A percentile compares a stretch with the other conserved stretches of the same genome.
phyloP scores from a whole-genome alignment of 805 yeast genomes.

The Priceomyces medius region DNA sequence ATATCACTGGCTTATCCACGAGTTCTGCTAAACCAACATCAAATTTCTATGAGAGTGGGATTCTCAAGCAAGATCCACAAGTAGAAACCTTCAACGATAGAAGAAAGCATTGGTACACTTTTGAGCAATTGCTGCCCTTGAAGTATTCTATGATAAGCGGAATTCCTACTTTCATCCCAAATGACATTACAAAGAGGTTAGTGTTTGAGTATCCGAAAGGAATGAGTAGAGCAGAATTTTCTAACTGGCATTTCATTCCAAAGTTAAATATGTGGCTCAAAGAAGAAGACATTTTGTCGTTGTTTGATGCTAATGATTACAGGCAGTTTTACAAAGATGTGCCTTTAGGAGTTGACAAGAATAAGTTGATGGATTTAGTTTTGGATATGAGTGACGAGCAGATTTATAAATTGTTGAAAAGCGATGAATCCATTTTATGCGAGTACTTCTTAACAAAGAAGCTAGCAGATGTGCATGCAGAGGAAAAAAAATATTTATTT shows the following conservation, averaged over 20 bases:
- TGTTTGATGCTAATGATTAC: constrained; percentile 7
- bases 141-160: constrained; percentile 52
- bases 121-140: constrained; percentile 49
- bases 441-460: constrained; percentile 21
- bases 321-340: constrained; percentile 2
- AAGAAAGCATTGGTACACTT: constrained; percentile 51
- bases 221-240: constrained; percentile 11
- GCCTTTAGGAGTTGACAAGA: constrained; percentile 8
- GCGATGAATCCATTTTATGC: constrained; percentile 17
- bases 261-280: constrained; percentile 20
- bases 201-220: constrained; percentile 20
- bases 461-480: constrained; percentile 17
- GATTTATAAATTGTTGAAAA: constrained; percentile 17
- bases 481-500: constrained; percentile 19
- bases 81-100: constrained; percentile 42
- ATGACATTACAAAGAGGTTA: constrained; percentile 12
- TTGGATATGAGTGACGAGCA: constrained; percentile 26
- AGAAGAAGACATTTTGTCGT: constrained; percentile 6
- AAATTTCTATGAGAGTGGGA: constrained; percentile 6
- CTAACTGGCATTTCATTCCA: constrained; percentile 18
- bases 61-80: constrained; percentile 1
- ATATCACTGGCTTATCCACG: constrained; percentile 43
- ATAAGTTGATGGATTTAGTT: constrained; percentile 13
- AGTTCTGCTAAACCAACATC: constrained; percentile 9
- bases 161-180: constrained; percentile 17